phyloP scores from a whole-genome alignment of 2,329 filamentous ascomycete species.

The Colletotrichum sp. region DNA sequence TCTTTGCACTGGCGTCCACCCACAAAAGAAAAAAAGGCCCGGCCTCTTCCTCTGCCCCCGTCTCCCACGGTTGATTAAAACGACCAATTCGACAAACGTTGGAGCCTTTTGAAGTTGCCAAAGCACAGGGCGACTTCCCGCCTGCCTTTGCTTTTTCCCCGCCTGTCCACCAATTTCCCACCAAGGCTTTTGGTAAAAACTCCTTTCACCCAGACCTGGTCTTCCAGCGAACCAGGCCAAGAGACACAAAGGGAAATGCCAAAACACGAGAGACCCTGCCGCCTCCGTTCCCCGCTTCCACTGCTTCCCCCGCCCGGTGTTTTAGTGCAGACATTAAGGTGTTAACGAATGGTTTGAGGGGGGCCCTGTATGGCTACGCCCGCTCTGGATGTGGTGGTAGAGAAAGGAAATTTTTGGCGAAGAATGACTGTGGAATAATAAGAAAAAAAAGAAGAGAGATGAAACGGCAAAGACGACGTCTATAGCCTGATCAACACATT shows the following conservation, averaged over 20 bases:
- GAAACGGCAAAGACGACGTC: background rate
- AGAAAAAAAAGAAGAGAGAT: background rate
- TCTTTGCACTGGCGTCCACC: background rate
- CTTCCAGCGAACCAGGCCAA: conserved; percentile 10
- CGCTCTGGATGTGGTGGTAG: background rate
- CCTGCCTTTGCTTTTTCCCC: background rate
- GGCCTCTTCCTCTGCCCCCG: background rate
- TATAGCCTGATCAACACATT: conserved; percentile 3
- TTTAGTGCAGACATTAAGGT: conserved; percentile 9
- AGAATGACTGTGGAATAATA: background rate
- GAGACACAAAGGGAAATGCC: background rate
- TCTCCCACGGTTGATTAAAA: background rate
- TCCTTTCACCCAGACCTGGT: background rate
- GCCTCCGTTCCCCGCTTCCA: background rate
- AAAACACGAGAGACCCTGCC: background rate
- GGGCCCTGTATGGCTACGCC: background rate
- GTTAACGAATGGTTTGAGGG: background rate
- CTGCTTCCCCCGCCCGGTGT: background rate
- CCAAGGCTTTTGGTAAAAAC: background rate
- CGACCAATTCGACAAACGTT: background rate
- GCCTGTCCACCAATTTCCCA: background rate
- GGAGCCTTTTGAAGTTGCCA: background rate
- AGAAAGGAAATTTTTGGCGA: background rate
- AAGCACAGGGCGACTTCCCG: background rate
- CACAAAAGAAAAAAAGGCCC: conserved; percentile 4